Evolutionary conservation across 495 filamentous ascomycete genomes (phyloP), one percentile per base, ranked within the genome.

Genomic region (Xylaria intraflava): DNA sequence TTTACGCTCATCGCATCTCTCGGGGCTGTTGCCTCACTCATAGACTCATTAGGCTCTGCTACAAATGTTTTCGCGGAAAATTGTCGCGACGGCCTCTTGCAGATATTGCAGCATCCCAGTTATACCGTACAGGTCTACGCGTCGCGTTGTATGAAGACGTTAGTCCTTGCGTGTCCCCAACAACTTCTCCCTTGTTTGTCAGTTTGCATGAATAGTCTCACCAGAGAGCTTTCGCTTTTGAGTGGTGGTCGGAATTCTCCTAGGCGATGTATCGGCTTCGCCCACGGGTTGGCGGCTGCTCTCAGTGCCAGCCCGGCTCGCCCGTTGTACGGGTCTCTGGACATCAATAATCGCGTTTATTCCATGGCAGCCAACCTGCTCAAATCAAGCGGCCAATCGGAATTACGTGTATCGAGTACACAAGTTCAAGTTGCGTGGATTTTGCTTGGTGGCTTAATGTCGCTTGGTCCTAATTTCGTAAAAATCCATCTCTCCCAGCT

Each of bases 351-450:
- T 36, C 82, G 90, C 14, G 87, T 96, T 36, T 78, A 97, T 53
- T 86, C 88, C 12, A 88, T 95, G 69, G 90, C 93, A 17, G 97
- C 89, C 4, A 87, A 88, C 31, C 75, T 99, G 10, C 80, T 99
- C 38, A 99, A 99, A 66, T 90, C 85, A 0, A 96, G 91, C 69
- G 85, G 90, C 27, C 88, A 86, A 60, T 91, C 88, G 10, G 92
- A 99, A 58, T 77, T 99, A 49, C 85, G 94, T 40, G 84, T 92
- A 42, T 92, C 92, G 16, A 87, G 87, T 60, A 95, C 89, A 14
- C 93, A 99, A 64, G 90, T 99, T 31, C 93, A 99, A 60, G 90
- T 97, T 5, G 92, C 93, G 17, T 99, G 93, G 93, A 95, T 95
- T 39, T 69, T 99, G 47, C 94, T 99, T 51, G 93, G 93, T 30